Percentiles rank a stretch among this genome's conserved stretches.
phyloP scores from a whole-genome alignment of 371 early-diverging fungal genomes.

The Rhizopus microsporus region DNA sequence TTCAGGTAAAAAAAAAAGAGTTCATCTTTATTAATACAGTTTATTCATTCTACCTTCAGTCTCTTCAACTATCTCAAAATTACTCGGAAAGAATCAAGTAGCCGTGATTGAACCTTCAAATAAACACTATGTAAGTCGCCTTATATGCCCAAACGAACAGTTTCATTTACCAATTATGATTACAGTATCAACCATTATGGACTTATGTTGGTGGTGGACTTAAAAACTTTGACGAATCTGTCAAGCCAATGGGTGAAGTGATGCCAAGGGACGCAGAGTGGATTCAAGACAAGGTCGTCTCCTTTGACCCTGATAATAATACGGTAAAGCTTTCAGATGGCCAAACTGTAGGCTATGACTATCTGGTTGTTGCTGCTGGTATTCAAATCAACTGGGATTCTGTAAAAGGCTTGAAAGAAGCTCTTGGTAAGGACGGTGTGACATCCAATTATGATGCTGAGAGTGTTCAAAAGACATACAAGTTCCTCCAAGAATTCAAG shows the following conservation, averaged over 20 bases:
- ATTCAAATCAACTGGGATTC: conserved; percentile 80
- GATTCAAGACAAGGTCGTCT: conserved; percentile 71
- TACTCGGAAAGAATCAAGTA: conserved; percentile 70
- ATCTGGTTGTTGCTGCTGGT: conserved; percentile 87
- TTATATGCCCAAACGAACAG: not conserved
- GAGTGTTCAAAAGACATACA: conserved; percentile 74
- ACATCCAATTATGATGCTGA: conserved; percentile 81
- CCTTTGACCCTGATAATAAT: conserved; percentile 73
- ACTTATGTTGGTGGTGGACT: conserved; percentile 89
- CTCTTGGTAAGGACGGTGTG: conserved; percentile 82
- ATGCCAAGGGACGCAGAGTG: conserved; percentile 77
- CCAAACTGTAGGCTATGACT: conserved; percentile 75
- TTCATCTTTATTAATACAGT: not conserved
- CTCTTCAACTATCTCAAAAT: conserved; percentile 61
- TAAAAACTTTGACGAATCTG: conserved; percentile 73
- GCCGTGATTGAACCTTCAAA: conserved; percentile 81
- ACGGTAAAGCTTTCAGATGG: conserved; percentile 70
- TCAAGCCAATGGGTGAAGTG: conserved; percentile 66
- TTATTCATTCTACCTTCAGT: conserved; percentile 27
- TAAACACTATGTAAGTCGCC: conserved; percentile 70
- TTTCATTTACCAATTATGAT: conserved; percentile 4
- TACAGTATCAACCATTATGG: conserved; percentile 86
- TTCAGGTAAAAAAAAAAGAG: conserved; percentile 41
- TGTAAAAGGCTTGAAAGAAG: conserved; percentile 74
- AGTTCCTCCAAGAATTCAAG: conserved; percentile 73